Conservation (phyloP, 306 rosid species). For the Oxytropis ochrocephala region DNA sequence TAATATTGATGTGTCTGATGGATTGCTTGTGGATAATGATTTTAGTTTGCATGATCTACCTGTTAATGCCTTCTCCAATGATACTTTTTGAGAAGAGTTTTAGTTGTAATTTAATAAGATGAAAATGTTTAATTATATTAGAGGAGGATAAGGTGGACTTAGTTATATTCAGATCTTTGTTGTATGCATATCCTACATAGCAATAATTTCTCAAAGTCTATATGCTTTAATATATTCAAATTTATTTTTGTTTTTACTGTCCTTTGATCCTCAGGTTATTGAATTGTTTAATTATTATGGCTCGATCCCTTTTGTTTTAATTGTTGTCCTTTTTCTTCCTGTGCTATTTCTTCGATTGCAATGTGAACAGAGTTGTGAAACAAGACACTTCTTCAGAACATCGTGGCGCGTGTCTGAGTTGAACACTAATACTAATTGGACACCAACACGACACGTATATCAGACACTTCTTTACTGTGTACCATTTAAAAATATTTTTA, state of each 20-base stretch:
- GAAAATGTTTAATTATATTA: conserved; percentile 12
- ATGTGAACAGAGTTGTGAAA: too few relatives aligned
- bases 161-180: neutral
- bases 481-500: too few relatives aligned
- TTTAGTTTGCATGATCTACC: conserved; percentile 27
- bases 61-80: conserved; percentile 27
- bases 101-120: neutral
- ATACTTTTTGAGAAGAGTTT: neutral
- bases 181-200: conserved; percentile 3
- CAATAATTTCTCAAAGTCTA: neutral
- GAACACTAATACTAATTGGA: too few relatives aligned
- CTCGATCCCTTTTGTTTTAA: too few relatives aligned
- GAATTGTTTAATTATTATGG: neutral
- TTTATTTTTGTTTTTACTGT: neutral
- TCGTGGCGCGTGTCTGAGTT: too few relatives aligned
- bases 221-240: neutral
- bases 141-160: neutral
- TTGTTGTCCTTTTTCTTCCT: too few relatives aligned
- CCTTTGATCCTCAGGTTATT: neutral
- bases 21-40: conserved; percentile 23
- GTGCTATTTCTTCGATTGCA: too few relatives aligned
- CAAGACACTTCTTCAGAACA: too few relatives aligned
- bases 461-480: too few relatives aligned
- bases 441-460: too few relatives aligned
- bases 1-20: conserved; percentile 26